phyloP scores from a whole-genome alignment of 2,329 filamentous ascomycete genomes.

The Monosporascus cannonballus region DNA sequence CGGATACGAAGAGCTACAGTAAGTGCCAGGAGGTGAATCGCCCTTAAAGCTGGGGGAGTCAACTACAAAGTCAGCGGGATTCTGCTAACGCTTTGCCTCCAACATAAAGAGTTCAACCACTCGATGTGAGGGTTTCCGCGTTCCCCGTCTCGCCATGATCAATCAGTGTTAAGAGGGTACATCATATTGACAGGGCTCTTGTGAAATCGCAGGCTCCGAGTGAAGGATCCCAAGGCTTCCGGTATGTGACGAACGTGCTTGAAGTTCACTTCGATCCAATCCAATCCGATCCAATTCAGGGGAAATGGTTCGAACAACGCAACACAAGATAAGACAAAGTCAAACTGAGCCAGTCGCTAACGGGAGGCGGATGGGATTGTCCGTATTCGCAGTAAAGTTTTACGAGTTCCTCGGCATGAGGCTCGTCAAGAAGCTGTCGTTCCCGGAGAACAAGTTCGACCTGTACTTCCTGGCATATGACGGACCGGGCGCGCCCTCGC shows the following conservation, averaged over 20 bases:
- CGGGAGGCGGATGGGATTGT: neutral
- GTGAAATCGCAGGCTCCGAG: slow-evolving; percentile 61
- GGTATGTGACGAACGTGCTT: slow-evolving; percentile 33
- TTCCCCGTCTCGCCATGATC: neutral
- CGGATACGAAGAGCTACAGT: slow-evolving; percentile 68
- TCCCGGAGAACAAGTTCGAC: slow-evolving; percentile 86
- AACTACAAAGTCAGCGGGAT: too few relatives aligned
- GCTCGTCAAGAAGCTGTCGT: slow-evolving; percentile 71
- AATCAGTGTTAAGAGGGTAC: slow-evolving; percentile 5
- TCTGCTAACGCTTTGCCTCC: too few relatives aligned
- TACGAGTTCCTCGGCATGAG: slow-evolving; percentile 91
- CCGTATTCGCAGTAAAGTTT: slow-evolving; percentile 61
- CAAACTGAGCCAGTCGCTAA: neutral
- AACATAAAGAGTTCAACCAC: slow-evolving; percentile 60
- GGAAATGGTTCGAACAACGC: too few relatives aligned
- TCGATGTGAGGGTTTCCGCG: slow-evolving; percentile 58
- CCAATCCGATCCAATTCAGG: too few relatives aligned
- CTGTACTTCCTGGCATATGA: slow-evolving; percentile 95
- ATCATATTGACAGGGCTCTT: neutral
- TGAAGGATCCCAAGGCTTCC: slow-evolving; percentile 86
- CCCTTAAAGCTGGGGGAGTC: too few relatives aligned
- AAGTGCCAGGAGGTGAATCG: too few relatives aligned
- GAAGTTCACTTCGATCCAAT: too few relatives aligned
- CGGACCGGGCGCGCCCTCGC: slow-evolving; percentile 65
- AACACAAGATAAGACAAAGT: too few relatives aligned